Conservation (phyloP, 208 protist species). For the Leishmania braziliensis region DNA sequence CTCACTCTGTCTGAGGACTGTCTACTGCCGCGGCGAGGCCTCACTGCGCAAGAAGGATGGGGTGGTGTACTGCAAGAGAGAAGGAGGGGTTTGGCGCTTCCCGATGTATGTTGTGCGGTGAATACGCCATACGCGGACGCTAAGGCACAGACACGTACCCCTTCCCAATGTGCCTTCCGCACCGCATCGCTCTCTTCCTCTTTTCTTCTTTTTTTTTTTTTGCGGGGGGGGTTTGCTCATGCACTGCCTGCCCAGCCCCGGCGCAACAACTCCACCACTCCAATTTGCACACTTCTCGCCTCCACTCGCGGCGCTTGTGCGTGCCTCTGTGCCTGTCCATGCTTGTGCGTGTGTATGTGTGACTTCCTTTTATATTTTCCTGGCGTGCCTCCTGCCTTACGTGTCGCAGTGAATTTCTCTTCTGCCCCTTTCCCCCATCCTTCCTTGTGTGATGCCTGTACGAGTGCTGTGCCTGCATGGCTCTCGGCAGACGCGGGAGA, state of each 20-base stretch:
- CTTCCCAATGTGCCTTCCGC: background rate
- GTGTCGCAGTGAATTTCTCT: background rate
- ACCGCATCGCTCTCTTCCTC: background rate
- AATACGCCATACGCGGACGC: background rate
- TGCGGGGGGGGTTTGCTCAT: background rate
- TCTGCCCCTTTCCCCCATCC: background rate
- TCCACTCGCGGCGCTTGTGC: background rate
- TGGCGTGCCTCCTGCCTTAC: background rate
- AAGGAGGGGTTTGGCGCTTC: background rate
- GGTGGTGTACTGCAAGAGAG: background rate
- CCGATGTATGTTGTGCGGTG: background rate
- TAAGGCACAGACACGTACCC: background rate
- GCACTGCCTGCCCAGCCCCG: background rate
- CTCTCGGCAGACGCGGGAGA: slow-evolving; percentile 74
- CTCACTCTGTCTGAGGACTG: background rate
- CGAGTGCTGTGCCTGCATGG: slow-evolving; percentile 82
- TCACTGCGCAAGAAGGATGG: background rate
- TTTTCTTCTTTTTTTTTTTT: background rate
- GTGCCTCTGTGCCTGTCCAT: background rate
- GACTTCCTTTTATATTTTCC: background rate
- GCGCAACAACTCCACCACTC: background rate
- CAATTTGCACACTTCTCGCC: background rate
- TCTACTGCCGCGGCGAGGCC: background rate
- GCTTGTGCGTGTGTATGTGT: background rate
- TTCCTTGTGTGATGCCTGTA: slow-evolving; percentile 26